Evolutionary conservation across 192 early-diverging fungal species (phyloP), one percentile per base, ranked within the genome.

Genomic region (Coemansia guatemalensis): DNA sequence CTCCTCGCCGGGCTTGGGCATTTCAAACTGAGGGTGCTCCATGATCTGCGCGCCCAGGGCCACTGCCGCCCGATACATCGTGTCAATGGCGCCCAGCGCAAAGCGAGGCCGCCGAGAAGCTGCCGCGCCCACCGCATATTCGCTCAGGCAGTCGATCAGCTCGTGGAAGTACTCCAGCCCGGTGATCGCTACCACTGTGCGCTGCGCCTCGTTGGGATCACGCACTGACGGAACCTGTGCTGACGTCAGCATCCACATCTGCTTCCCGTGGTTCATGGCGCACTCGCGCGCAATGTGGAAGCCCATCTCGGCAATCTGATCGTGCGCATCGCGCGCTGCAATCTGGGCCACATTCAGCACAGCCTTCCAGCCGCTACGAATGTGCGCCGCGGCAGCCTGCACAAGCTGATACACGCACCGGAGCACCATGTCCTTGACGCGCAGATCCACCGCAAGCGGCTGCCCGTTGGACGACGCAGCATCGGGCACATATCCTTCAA

Each of bases 331-430:
- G 54, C 87, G 84, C 0, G 90, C 88, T 30, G 85, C 90, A 21
- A 75, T 84, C 8, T 88, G 68, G 67, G 87, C 79, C 0, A 87
- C 87, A 26, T 82, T 80, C 48, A 91, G 61, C 51, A 91, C 83
- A 0, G 86, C 83, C 56, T 88, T 89, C 87, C 90, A 93, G 0
- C 95, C 95, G 17, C 88, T 91, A 35, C 90, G 86, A 53, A 97
- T 90, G 25, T 89, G 84, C 60, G 82, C 75, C 27, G 92, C 84
- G 41, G 90, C 75, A 0, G 92, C 88, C 54, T 85, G 84, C 39
- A 91, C 85, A 54, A 91, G 82, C 74, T 91, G 90, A 11, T 84
- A 84, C n/a, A 88, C 83, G 75, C 93, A 96, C 71, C 83, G 82
- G 56, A 84, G 83, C 17, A 82, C 90, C 86, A 95, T 94, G 56